Conservation (phyloP, 1,284 basidiomycete species). For the Ceratorhiza oryzae-sativae region DNA sequence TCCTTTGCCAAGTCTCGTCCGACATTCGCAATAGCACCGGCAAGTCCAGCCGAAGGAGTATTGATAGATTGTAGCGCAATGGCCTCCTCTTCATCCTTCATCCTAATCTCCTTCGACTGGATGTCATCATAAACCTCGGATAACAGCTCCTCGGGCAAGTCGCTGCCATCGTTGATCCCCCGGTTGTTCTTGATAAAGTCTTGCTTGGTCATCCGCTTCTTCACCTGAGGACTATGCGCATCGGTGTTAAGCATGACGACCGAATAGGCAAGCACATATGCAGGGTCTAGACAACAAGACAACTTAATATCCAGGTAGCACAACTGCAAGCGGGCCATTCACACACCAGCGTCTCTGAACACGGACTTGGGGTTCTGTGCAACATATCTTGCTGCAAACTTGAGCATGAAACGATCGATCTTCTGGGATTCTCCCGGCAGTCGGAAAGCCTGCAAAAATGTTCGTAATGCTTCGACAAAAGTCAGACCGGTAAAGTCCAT, state of each 20-base stretch:
- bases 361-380: slow-evolving; percentile 80
- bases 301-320: slow-evolving; percentile 21
- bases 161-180: slow-evolving; percentile 89
- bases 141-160: slow-evolving; percentile 87
- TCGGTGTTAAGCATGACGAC: slow-evolving; percentile 96
- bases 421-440: slow-evolving; percentile 96
- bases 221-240: slow-evolving; percentile 92
- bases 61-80: slow-evolving; percentile 53
- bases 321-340: neutral
- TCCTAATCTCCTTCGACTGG: slow-evolving; percentile 88
- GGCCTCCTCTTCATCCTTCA: slow-evolving; percentile 94
- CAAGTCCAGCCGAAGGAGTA: slow-evolving; percentile 71
- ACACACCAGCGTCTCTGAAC: slow-evolving; percentile 68
- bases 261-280: slow-evolving; percentile 92
- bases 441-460: slow-evolving; percentile 92
- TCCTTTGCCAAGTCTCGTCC: slow-evolving; percentile 93
- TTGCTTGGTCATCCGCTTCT: slow-evolving; percentile 87
- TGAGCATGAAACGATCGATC: slow-evolving; percentile 98
- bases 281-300: slow-evolving; percentile 68
- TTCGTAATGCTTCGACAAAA: slow-evolving; percentile 87
- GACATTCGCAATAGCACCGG: slow-evolving; percentile 82
- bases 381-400: slow-evolving; percentile 95
- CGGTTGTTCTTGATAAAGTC: slow-evolving; percentile 94
- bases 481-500: slow-evolving; percentile 81
- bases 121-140: slow-evolving; percentile 88